phyloP scores from a whole-genome alignment of 176 grass and related monocot species.

The Pontederia crassipes region DNA sequence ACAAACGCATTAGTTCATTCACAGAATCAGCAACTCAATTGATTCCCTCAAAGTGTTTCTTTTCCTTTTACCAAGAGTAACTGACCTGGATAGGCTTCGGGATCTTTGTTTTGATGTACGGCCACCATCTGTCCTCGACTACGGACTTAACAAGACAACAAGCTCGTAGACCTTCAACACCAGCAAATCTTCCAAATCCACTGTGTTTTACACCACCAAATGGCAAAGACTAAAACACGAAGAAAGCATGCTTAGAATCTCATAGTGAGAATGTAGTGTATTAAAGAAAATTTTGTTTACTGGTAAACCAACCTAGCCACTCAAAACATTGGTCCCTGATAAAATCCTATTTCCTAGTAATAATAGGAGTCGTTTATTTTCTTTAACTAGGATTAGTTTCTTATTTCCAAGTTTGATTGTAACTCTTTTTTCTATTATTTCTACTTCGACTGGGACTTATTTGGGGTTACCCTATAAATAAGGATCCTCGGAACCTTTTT shows the following conservation, averaged over 20 bases:
- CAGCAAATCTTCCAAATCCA: slow-evolving; percentile 93
- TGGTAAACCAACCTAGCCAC: no score
- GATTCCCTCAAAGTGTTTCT: no score
- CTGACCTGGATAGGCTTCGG: slow-evolving; percentile 93
- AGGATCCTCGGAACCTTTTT: no score
- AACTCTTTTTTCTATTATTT: no score
- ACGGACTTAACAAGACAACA: slow-evolving; percentile 94
- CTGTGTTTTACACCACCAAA: slow-evolving; percentile 97
- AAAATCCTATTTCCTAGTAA: no score
- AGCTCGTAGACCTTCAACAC: slow-evolving; percentile 84
- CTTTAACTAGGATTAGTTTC: no score
- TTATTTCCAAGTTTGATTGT: no score
- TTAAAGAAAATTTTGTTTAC: neutral
- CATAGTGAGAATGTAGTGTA: neutral
- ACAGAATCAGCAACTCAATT: neutral
- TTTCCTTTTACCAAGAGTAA: neutral
- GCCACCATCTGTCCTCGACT: slow-evolving; percentile 94
- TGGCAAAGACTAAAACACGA: slow-evolving; percentile 56
- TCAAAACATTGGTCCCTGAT: no score
- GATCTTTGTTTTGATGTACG: slow-evolving; percentile 79
- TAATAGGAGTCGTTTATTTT: no score
- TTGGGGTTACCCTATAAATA: no score
- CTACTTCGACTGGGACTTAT: no score
- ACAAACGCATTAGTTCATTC: slow-evolving; percentile 7
- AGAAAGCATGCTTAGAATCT: neutral